Evolutionary conservation across 768 basidiomycete species (phyloP).

Genomic region (Kwoniella mangroviensis): DNA sequence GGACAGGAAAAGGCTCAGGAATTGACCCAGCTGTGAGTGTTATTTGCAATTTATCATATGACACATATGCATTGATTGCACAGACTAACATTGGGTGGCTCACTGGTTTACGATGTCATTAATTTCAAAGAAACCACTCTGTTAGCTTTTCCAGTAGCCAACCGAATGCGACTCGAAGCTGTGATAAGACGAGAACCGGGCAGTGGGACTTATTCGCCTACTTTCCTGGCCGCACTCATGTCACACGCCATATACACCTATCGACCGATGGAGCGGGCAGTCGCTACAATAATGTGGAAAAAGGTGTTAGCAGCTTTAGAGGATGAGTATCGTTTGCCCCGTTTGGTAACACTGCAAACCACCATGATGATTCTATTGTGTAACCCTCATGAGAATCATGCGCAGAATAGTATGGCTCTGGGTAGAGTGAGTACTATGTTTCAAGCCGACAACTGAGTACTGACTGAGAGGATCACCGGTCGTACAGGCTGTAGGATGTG

Average conservation of each 20-base stretch:
- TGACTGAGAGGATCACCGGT: not conserved
- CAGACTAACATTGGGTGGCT: not conserved
- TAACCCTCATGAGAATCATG: slow-evolving; percentile 5
- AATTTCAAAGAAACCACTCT: slow-evolving; percentile 24
- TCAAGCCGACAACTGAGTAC: no score
- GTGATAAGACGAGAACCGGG: slow-evolving; percentile 7
- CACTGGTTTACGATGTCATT: not conserved
- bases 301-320: slow-evolving; percentile 27
- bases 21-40: slow-evolving; percentile 13
- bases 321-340: slow-evolving; percentile 32
- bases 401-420: slow-evolving; percentile 11
- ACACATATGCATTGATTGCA: not conserved
- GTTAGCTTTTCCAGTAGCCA: slow-evolving; percentile 29
- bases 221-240: slow-evolving; percentile 28
- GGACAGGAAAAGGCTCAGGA: slow-evolving; percentile 10
- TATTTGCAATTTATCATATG: not conserved
- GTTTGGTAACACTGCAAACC: slow-evolving; percentile 30
- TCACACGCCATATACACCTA: slow-evolving; percentile 28
- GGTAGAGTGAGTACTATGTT: slow-evolving; percentile 15
- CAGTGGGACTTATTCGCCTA: slow-evolving; percentile 13
- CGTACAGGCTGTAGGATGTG: slow-evolving; percentile 24
- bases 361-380: slow-evolving; percentile 22
- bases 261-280: slow-evolving; percentile 15
- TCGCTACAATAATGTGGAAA: slow-evolving; percentile 24
- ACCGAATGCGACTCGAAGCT: slow-evolving; percentile 23